phyloP scores from a whole-genome alignment of 768 basidiomycete genomes.

The Naganishia randhawae region DNA sequence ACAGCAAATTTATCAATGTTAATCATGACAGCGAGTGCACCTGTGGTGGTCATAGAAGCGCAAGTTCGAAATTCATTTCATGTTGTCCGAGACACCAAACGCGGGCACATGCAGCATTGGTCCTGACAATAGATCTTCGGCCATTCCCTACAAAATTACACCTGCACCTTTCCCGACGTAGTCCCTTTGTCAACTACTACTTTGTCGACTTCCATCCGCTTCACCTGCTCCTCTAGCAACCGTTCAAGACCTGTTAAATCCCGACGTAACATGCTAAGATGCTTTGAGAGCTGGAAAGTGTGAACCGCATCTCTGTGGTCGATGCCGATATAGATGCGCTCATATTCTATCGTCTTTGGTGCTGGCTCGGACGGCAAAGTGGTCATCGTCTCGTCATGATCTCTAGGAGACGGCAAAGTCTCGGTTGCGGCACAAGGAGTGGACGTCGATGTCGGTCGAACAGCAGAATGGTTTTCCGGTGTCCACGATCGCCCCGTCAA shows the following conservation, averaged over 20 bases:
- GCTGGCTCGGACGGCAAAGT: not conserved
- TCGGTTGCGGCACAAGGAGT: not conserved
- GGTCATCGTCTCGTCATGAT: not conserved
- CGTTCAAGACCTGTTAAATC: slow-evolving; percentile 4
- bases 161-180: not conserved
- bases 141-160: not conserved
- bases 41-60: no score
- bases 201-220: not conserved
- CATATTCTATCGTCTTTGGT: not conserved
- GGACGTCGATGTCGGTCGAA: not conserved
- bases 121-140: no score
- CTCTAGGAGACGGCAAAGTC: not conserved
- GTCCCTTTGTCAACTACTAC: not conserved
- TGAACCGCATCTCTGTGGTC: slow-evolving; percentile 1
- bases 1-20: not conserved
- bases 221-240: not conserved
- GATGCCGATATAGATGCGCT: not conserved
- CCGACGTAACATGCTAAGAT: slow-evolving; percentile 11
- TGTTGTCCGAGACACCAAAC: no score
- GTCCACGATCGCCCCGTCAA: slow-evolving; percentile 15
- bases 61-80: no score
- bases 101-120: no score
- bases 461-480: not conserved
- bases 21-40: no score
- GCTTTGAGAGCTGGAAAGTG: slow-evolving; percentile 14